These are phyloP conservation scores for Aureobasidium sp. DNA, from an alignment of 2,329 filamentous ascomycete genomes.

Conservation along the genomic window DNA sequence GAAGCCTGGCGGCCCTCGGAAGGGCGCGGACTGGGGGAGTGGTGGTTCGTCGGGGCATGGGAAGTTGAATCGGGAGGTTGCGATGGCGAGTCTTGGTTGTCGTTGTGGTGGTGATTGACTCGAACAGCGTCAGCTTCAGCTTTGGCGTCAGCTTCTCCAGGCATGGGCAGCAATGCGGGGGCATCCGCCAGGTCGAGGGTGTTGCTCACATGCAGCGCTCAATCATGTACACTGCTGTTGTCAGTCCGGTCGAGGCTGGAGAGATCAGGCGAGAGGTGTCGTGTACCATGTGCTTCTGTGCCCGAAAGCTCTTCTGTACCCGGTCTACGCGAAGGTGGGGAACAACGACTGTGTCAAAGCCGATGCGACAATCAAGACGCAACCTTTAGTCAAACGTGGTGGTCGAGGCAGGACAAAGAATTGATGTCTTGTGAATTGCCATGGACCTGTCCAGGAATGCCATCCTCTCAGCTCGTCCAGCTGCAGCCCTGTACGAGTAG, in stretches of 20 bases:
- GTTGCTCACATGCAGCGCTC: constrained; percentile 5
- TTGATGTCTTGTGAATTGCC: too few species aligned
- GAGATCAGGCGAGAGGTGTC: neutral
- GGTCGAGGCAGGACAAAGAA: too few species aligned
- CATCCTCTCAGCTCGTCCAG: too few species aligned
- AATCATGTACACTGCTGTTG: neutral
- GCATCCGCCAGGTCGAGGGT: constrained; percentile 9
- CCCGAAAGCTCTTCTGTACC: neutral
- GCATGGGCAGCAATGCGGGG: constrained; percentile 10
- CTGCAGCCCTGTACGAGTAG: too few species aligned
- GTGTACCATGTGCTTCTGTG: constrained; percentile 9
- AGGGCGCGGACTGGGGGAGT: neutral
- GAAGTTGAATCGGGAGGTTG: constrained; percentile 6
- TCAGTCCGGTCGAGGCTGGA: neutral
- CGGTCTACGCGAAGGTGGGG: constrained; percentile 1
- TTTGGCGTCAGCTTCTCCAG: too few species aligned
- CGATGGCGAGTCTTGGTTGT: neutral
- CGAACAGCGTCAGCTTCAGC: neutral
- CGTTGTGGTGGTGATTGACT: neutral
- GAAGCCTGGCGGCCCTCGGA: constrained; percentile 17
- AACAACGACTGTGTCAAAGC: neutral
- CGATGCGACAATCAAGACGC: too few species aligned
- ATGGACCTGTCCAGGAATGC: too few species aligned
- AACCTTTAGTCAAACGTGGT: too few species aligned
- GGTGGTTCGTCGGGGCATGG: constrained; percentile 1